Evolutionary conservation across 2,329 filamentous ascomycete species (phyloP).

Genomic region (Aureobasidium sp.): DNA sequence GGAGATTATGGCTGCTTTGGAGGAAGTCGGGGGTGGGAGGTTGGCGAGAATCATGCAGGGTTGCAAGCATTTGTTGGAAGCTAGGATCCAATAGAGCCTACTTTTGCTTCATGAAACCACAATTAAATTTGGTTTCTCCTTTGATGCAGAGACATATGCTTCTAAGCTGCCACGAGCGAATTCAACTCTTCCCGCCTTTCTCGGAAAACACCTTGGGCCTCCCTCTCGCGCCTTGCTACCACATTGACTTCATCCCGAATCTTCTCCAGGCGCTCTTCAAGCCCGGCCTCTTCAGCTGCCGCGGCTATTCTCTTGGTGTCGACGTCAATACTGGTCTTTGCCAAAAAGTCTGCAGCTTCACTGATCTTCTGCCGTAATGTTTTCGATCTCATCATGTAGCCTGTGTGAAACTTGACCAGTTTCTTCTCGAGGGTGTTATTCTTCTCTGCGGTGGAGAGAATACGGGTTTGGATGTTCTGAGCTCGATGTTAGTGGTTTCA

Average conservation of each 20-base stretch:
- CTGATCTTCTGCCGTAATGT: conserved; percentile 70
- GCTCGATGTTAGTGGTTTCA: too few relatives aligned
- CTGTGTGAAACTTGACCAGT: conserved; percentile 76
- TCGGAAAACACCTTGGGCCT: conserved; percentile 83
- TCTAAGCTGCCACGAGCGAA: conserved; percentile 37
- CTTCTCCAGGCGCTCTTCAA: conserved; percentile 63
- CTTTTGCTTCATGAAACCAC: too few relatives aligned
- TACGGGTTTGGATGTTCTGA: conserved; percentile 63
- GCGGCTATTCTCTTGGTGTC: conserved; percentile 69
- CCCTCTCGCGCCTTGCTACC: conserved; percentile 73
- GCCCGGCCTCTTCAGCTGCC: conserved; percentile 70
- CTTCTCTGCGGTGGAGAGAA: conserved; percentile 67
- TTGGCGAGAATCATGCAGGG: conserved; percentile 1
- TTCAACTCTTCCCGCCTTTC: conserved; percentile 70
- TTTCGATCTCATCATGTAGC: conserved; percentile 82
- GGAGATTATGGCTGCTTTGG: conserved; percentile 12
- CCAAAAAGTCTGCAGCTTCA: conserved; percentile 66
- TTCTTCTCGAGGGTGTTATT: conserved; percentile 92
- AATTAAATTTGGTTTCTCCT: too few relatives aligned
- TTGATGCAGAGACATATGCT: too few relatives aligned
- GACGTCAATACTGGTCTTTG: conserved; percentile 64
- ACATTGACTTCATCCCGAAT: conserved; percentile 78
- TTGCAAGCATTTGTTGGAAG: background rate
- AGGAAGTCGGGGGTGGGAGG: conserved; percentile 10
- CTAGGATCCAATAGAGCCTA: too few relatives aligned